Evolutionary conservation across 139 green algal genomes (phyloP), one percentile per base, ranked within the genome.

Genomic region (Trebouxia sp.): DNA sequence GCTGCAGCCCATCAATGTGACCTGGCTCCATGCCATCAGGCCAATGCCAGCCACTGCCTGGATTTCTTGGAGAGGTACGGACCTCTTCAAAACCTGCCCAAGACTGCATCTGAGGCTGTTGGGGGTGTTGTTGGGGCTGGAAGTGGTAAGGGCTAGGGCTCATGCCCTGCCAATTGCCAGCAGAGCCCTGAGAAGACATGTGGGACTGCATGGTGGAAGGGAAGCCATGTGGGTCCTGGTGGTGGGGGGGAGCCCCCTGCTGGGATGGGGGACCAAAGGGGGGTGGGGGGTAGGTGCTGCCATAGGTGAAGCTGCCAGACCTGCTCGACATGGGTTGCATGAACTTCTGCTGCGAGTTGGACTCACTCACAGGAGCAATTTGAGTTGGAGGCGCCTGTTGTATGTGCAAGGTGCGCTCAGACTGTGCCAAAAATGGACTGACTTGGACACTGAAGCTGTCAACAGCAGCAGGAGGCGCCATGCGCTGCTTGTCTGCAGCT

Each of bases 291-390:
- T 72, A 45, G 62, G 37, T 43, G 62, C 35, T 72, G 26, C 62
- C 62, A 72, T 72, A 72, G 2, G 32, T 45, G 62, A 42, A 72
- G 62, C 62, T 72, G 62, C 62, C 62, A 30, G 62, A 72, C 37
- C 62, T 72, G 32, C 62, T 43, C 0, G 62, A 30, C 26, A 38
- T 8, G 8, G n/a, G n/a, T 39, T 35, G 55, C 6, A 1, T 22
- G 35, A 28, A 45, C 37, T 72, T 26, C 37, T 72, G 8, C 1
- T 12, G 20, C 7, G 32, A 35, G 32, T 10, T 72, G 10, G 32
- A 28, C 14, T 72, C 62, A 24, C 62, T 35, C 1, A 30, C 58
- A 26, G 32, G 62, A 17, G 62, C 28, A 24, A 35, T 12, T 15
- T 20, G 56, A 38, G n/a, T 28, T 4, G 42, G 62, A 1, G 62